phyloP scores from a whole-genome alignment of 169 alveolate genomes.

The Toxoplasma gondii region DNA sequence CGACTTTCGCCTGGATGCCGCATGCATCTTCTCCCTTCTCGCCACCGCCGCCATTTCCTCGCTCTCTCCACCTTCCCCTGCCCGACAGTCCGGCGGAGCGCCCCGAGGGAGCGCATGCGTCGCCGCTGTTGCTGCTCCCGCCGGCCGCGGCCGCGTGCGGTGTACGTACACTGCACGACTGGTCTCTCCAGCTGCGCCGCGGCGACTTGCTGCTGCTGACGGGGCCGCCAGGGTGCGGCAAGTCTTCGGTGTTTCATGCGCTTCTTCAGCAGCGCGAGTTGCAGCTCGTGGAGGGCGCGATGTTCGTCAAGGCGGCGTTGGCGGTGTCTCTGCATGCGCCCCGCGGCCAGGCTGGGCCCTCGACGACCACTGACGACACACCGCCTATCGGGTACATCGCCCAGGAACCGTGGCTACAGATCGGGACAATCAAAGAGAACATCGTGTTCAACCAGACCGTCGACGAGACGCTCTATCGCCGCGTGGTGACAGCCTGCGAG shows the following conservation, averaged over 20 bases:
- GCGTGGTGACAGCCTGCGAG: conserved; percentile 76
- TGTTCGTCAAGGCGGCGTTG: conserved; percentile 19
- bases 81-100: too few species aligned
- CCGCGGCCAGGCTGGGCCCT: background rate
- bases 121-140: background rate
- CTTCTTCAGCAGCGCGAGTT: conserved; percentile 60
- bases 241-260: conserved; percentile 80
- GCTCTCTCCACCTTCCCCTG: background rate
- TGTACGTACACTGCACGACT: background rate
- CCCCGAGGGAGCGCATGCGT: background rate
- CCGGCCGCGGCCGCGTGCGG: background rate
- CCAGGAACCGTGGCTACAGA: conserved; percentile 83
- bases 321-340: background rate
- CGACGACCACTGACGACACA: conserved; percentile 31
- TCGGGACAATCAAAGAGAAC: conserved; percentile 83
- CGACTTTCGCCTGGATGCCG: conserved; percentile 58
- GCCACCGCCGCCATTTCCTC: conserved; percentile 24
- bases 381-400: conserved; percentile 78
- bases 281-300: conserved; percentile 26
- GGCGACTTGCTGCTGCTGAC: conserved; percentile 78
- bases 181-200: conserved; percentile 22
- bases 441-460: conserved; percentile 70
- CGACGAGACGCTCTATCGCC: conserved; percentile 72
- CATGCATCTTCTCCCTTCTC: background rate
- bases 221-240: conserved; percentile 89